Base-by-base conservation (phyloP, 768 basidiomycete genomes). In the Macrolepiota fuliginosa region DNA sequence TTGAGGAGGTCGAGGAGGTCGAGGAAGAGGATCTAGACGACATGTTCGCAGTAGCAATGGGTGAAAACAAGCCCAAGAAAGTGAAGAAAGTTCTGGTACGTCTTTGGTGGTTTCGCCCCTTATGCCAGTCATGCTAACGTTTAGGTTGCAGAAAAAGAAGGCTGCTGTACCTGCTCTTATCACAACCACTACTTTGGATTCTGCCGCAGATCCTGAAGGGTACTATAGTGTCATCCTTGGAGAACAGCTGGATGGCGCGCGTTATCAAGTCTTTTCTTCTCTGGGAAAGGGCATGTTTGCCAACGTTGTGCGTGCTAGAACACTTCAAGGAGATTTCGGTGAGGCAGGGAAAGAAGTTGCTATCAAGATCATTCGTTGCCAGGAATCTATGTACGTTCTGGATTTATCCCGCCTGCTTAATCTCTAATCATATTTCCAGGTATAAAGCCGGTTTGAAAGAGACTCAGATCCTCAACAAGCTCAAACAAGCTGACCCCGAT, bases 251-350 rank as follows among this genome's bases (percentile, higher is more conserved):
- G 96, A 97, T 69, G 85, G 88, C 27, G 95, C 92, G 4, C 85
- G 91, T 45, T 99, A 98, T 71, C 94, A 97, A 72, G 94, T 99
- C 10, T 95, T 91, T 66, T 94, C 93, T 52, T 92, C 86, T 52
- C 80, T 98, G n/a, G 97, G 97, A 17, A 96, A 96, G 72, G 97
- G 97, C 52, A 99, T 99, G 96, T 99, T 98, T 72, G 94, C 95
- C 52, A 94, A 92, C 59, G 97, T 99, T 54, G 94, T 98, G 27
- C 85, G 92, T 50, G 96, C 96, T 9, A 86, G 93, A 35, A 83
- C 94, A 10, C 77, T 96, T 47, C 77, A 88, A 74, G 79, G 81
- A 54, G 90, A 91, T 36, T 66, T 80, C 39, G 82, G 86, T 42
- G 79, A 79, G 51, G 66, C 69, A 6, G 78, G 78, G 0, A 74